Evolutionary conservation across 1,284 basidiomycete species (phyloP).

Genomic region (Laetiporus sulphureus): DNA sequence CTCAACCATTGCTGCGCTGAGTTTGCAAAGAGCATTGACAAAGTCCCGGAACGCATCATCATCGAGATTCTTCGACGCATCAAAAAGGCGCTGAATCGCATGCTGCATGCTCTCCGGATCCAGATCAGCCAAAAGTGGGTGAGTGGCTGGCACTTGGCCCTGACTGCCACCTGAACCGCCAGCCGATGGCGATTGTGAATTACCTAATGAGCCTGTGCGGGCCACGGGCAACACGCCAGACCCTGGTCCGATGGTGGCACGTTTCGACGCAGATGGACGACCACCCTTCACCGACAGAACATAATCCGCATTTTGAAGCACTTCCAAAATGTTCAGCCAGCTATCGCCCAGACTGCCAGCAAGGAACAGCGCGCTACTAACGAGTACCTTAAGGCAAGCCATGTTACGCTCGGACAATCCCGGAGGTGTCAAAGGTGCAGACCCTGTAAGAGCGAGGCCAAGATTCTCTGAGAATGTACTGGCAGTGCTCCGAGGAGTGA

Average conservation of each 20-base stretch:
- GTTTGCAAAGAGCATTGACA: constrained; percentile 73
- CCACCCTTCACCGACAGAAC: constrained; percentile 63
- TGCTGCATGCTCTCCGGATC: constrained; percentile 69
- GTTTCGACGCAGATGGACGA: constrained; percentile 24
- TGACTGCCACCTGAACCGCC: constrained; percentile 6
- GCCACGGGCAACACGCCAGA: constrained; percentile 30
- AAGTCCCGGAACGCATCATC: constrained; percentile 82
- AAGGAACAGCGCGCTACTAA: constrained; percentile 76
- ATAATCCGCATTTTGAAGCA: constrained; percentile 89
- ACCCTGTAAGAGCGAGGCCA: constrained; percentile 42
- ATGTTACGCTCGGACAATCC: constrained; percentile 85
- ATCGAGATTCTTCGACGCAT: constrained; percentile 77
- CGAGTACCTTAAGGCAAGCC: constrained; percentile 81
- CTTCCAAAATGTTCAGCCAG: constrained; percentile 90
- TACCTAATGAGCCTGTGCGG: constrained; percentile 32
- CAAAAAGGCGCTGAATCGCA: constrained; percentile 78
- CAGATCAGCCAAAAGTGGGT: constrained; percentile 65
- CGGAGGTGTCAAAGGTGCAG: constrained; percentile 42
- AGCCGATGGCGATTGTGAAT: constrained; percentile 16
- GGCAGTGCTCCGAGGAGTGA: constrained; percentile 54
- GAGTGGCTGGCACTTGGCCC: constrained; percentile 43
- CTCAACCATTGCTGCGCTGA: constrained; percentile 87
- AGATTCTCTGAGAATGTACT: constrained; percentile 66
- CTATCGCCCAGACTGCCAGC: constrained; percentile 80
- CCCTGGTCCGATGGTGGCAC: constrained; percentile 30